These are phyloP conservation scores for Poa pratensis DNA, from an alignment of 176 grass and related monocot species.

Conservation along the genomic window DNA sequence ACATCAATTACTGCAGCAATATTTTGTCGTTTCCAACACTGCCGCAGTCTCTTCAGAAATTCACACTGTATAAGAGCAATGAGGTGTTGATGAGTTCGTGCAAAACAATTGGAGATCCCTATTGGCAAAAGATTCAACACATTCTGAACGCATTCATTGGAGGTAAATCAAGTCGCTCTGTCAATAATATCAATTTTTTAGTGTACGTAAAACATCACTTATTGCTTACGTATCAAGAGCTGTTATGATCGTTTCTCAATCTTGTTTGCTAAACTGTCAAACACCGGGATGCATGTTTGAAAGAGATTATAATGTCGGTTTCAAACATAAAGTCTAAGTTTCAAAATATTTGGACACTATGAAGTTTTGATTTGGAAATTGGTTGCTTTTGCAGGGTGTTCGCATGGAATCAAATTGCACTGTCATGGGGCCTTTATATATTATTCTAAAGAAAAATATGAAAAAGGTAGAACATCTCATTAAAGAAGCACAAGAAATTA, in stretches of 20 bases:
- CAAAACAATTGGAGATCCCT: background rate
- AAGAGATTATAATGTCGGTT: too few species aligned
- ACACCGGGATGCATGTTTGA: too few species aligned
- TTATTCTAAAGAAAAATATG: background rate
- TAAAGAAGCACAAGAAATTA: background rate
- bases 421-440: background rate
- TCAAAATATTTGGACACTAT: too few species aligned
- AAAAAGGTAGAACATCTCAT: background rate
- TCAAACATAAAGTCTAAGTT: too few species aligned
- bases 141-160: too few species aligned
- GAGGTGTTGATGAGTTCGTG: background rate
- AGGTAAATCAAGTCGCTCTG: too few species aligned
- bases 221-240: background rate
- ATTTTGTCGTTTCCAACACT: background rate
- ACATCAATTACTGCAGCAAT: background rate
- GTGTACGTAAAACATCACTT: background rate
- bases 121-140: conserved; percentile 5
- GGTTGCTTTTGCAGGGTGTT: background rate
- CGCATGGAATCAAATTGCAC: background rate
- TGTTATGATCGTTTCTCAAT: background rate
- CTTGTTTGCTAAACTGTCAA: background rate
- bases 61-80: background rate
- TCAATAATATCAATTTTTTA: background rate
- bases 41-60: background rate
- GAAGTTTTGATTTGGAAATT: background rate